These are phyloP conservation scores for Boletus vermiculosoides DNA, from an alignment of 768 basidiomycete species.

Conservation along the genomic window DNA sequence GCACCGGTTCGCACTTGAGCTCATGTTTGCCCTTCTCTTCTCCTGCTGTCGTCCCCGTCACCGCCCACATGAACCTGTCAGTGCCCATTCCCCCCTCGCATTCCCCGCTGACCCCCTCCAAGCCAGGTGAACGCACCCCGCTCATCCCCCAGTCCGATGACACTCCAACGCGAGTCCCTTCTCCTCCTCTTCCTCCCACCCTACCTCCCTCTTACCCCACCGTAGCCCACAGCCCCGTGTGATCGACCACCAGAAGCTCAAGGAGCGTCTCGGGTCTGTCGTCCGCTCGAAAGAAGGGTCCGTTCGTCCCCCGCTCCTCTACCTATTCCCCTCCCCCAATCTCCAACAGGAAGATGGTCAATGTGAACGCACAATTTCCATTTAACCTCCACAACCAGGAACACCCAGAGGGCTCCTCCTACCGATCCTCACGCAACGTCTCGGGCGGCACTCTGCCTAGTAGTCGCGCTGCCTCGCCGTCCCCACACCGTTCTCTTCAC, in stretches of 20 bases:
- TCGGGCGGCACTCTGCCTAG: constrained; percentile 31
- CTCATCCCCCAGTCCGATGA: constrained; percentile 31
- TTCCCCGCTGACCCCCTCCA: neutral
- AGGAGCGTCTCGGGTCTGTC: constrained; percentile 51
- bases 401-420: constrained; percentile 22
- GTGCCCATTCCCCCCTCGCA: neutral
- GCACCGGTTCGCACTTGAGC: neutral
- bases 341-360: constrained; percentile 63
- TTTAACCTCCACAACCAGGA: constrained; percentile 49
- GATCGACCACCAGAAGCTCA: constrained; percentile 50
- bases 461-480: constrained; percentile 22
- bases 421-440: constrained; percentile 33
- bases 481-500: constrained; percentile 21
- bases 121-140: constrained; percentile 26
- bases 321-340: neutral
- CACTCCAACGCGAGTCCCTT: constrained; percentile 23
- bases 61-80: constrained; percentile 19
- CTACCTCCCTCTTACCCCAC: neutral
- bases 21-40: constrained; percentile 31
- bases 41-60: constrained; percentile 30
- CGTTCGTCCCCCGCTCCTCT: constrained; percentile 17
- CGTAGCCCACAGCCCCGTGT: constrained; percentile 31
- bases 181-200: neutral
- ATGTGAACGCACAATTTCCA: constrained; percentile 57
- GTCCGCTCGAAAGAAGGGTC: constrained; percentile 64